Evolutionary conservation across 306 rosid genomes (phyloP).

Genomic region (Castanea mollissima): DNA sequence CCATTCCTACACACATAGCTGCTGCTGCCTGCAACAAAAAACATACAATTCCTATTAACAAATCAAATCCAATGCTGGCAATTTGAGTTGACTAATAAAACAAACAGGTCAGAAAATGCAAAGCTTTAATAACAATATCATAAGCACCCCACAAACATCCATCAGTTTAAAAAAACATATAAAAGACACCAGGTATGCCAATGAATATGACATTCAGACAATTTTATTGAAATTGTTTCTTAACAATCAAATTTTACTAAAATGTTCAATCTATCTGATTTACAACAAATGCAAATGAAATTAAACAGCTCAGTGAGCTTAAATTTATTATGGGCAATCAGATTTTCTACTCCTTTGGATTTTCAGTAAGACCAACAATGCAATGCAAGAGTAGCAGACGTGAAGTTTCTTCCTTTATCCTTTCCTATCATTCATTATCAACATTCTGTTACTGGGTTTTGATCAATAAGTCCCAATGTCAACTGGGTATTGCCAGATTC

Average conservation of each 20-base stretch:
- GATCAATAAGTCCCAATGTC: not conserved
- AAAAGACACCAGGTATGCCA: not conserved
- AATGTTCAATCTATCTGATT: not conserved
- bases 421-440: slow-evolving; percentile 3
- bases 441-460: not conserved
- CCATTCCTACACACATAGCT: slow-evolving; percentile 94
- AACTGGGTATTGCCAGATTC: slow-evolving; percentile 12
- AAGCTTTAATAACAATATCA: not conserved
- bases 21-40: slow-evolving; percentile 79
- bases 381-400: not conserved
- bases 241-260: not conserved
- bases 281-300: not conserved
- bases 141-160: not conserved
- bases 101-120: not conserved
- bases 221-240: not conserved
- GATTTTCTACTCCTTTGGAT: not conserved
- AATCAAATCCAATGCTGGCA: slow-evolving; percentile 8
- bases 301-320: not conserved
- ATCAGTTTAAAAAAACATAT: not conserved
- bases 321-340: not conserved
- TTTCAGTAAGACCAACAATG: not conserved
- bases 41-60: slow-evolving; percentile 1
- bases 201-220: not conserved
- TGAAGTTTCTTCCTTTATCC: not conserved
- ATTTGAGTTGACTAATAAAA: not conserved